Evolutionary conservation across 1,139 yeast genomes (phyloP), one percentile per base, ranked within the genome.

Genomic region (Hansenula lynferdii): DNA sequence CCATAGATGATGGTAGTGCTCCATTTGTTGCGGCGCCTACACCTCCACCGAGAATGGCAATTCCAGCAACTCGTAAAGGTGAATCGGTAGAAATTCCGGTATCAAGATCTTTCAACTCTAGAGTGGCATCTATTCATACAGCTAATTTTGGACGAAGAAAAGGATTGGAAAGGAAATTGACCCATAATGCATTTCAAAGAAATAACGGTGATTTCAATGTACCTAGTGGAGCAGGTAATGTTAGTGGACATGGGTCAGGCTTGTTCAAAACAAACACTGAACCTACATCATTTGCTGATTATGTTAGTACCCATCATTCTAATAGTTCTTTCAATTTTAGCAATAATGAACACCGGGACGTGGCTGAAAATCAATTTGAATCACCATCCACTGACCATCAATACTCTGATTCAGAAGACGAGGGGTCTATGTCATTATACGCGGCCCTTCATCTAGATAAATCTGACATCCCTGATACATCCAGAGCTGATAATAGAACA

Each of bases 31-130:
- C 63, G 4, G 61, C 65, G 0, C 80, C 83, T 3, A 73, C 79
- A 8, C 85, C 82, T 3, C 82, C 90, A 0, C 92, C 90, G 1
- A 73, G 72, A 51, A 77, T 85, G 81, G 85, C 95, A 0, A 85
- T 85, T 29, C 92, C 95, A 0, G 85, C 95, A 0, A 83, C 94
- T 0, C 62, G 89, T 42, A 74, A 77, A 25, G 95, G 95, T 3
- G 94, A 80, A 50, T 75, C 92, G 0, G 75, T 85, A 7, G 94
- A 85, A 53, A 84, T 85, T 18, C 82, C 85, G 1, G 70, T 75
- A 1, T 56, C 67, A 14, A 59, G 62, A 44, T 61, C 57, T 24
- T 53, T 61, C 31, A 52, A 50, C 27, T 50, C 56, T 7, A 54
- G 48, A 51, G 51, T 51, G 14, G 44, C 47, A 1, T 47, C 50